phyloP scores from a whole-genome alignment of 164 flowering plant genomes.

The Liquidambar formosana region DNA sequence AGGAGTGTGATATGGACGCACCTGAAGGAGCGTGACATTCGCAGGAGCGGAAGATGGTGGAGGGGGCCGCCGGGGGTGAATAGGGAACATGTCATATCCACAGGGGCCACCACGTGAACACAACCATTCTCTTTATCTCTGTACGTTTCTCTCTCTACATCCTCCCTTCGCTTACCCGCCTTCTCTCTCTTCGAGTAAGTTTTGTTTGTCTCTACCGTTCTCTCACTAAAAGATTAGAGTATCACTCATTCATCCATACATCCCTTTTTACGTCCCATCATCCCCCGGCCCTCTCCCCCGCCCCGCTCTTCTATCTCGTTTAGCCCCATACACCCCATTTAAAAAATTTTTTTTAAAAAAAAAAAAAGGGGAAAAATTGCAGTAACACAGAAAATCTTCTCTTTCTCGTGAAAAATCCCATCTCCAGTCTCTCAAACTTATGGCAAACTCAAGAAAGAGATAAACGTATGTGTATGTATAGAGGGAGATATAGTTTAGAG shows the following conservation, averaged over 20 bases:
- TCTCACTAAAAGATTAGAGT: no score
- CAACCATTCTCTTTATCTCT: conserved; percentile 22
- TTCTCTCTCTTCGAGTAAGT: conserved; percentile 13
- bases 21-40: conserved; percentile 2
- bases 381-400: neutral
- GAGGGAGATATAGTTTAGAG: neutral
- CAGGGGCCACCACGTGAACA: conserved; percentile 41
- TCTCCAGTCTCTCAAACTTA: no score
- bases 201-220: conserved; percentile 1
- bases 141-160: conserved; percentile 13
- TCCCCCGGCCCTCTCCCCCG: neutral
- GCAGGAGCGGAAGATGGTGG: conserved; percentile 11
- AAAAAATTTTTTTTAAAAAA: no score
- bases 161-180: neutral
- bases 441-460: neutral
- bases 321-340: neutral
- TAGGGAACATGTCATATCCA: conserved; percentile 21
- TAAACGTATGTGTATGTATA: neutral
- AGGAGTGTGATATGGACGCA: neutral
- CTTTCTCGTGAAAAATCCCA: conserved; percentile 3
- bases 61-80: conserved; percentile 23
- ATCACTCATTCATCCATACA: conserved; percentile 23
- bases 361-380: neutral
- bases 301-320: neutral
- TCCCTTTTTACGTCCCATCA: conserved; percentile 29